Percentiles rank a stretch among this genome's conserved stretches.
phyloP scores from a whole-genome alignment of 2,329 filamentous ascomycete species.

The Diaporthe sp. region DNA sequence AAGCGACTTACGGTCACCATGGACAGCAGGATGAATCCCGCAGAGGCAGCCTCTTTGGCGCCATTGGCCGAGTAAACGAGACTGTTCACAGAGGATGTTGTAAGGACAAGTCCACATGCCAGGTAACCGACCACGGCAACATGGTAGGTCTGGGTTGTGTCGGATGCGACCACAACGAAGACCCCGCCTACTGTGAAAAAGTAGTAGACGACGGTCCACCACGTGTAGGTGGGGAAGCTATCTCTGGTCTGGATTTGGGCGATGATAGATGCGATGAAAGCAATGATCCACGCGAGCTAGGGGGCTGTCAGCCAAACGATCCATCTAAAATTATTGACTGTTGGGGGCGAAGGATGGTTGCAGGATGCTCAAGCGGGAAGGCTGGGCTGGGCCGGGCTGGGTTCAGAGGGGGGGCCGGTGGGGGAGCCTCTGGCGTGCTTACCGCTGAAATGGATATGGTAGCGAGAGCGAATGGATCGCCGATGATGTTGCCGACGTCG shows the following conservation, averaged over 20 bases:
- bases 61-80: conserved; percentile 81
- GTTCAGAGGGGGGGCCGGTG: conserved; percentile 10
- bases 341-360: conserved; percentile 15
- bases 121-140: conserved; percentile 92
- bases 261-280: conserved; percentile 87
- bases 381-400: neutral
- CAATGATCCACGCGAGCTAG: conserved; percentile 94
- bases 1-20: conserved; percentile 82
- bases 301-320: conserved; percentile 37
- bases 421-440: conserved; percentile 54
- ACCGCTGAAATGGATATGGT: conserved; percentile 93
- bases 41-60: conserved; percentile 85
- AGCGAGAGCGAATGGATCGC: conserved; percentile 94
- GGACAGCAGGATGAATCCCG: conserved; percentile 92
- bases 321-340: conserved; percentile 21
- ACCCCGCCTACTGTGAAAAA: conserved; percentile 85
- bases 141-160: conserved; percentile 88
- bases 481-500: conserved; percentile 88
- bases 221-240: conserved; percentile 84
- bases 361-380: conserved; percentile 6
- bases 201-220: conserved; percentile 92
- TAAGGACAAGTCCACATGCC: conserved; percentile 83
- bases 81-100: conserved; percentile 86
- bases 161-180: conserved; percentile 83
- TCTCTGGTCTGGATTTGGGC: conserved; percentile 64